Conservation (phyloP, 2,329 filamentous ascomycete species). For the Botrytis aclada region DNA sequence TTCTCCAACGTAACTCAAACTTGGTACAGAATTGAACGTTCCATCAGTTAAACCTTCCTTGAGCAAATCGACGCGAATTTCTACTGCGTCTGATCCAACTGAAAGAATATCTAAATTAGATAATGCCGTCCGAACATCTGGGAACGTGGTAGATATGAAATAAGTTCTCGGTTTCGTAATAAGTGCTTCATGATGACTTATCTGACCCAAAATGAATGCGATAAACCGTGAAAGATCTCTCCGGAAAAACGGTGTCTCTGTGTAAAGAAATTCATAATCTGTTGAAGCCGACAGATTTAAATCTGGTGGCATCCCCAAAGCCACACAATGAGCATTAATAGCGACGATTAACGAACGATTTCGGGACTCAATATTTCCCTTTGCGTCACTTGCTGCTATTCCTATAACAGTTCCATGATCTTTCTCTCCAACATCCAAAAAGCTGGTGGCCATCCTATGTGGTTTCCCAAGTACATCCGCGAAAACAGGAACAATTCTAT, state of each 20-base stretch:
- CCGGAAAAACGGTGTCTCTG: slow-evolving; percentile 66
- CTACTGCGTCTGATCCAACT: slow-evolving; percentile 81
- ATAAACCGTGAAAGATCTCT: slow-evolving; percentile 76
- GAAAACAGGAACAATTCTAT: slow-evolving; percentile 70
- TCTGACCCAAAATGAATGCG: slow-evolving; percentile 75
- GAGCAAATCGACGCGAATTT: slow-evolving; percentile 78
- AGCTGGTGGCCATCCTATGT: slow-evolving; percentile 55
- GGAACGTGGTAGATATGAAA: slow-evolving; percentile 84
- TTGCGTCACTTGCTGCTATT: slow-evolving; percentile 55
- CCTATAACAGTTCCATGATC: slow-evolving; percentile 67
- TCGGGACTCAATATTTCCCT: slow-evolving; percentile 55
- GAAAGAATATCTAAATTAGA: slow-evolving; percentile 85
- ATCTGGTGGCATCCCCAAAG: slow-evolving; percentile 67
- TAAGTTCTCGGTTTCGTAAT: slow-evolving; percentile 76
- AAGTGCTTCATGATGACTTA: slow-evolving; percentile 72
- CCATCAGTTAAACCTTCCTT: slow-evolving; percentile 66
- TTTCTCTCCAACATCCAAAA: slow-evolving; percentile 52
- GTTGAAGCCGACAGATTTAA: slow-evolving; percentile 62
- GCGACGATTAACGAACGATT: slow-evolving; percentile 59
- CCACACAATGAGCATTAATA: slow-evolving; percentile 75
- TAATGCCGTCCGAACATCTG: slow-evolving; percentile 76
- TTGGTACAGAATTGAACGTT: slow-evolving; percentile 64
- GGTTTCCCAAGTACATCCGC: slow-evolving; percentile 77
- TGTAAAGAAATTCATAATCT: slow-evolving; percentile 87
- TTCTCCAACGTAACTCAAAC: slow-evolving; percentile 78